Evolutionary conservation across 1,284 basidiomycete genomes (phyloP).

Genomic region (Trichosporon faecale): DNA sequence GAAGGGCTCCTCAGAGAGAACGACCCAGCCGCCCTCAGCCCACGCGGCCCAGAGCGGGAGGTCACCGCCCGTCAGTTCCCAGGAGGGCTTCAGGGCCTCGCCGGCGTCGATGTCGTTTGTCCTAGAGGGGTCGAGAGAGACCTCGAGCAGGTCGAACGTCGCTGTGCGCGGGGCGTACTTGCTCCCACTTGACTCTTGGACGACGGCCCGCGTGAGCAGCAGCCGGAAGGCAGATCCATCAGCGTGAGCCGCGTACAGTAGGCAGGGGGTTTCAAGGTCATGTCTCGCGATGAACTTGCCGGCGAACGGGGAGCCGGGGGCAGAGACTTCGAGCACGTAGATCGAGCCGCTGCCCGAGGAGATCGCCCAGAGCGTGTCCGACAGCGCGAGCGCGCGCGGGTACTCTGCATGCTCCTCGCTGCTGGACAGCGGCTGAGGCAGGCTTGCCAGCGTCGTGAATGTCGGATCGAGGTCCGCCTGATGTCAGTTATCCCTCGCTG

Average conservation of each 20-base stretch:
- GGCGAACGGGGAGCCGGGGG: constrained; percentile 31
- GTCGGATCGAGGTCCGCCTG: constrained; percentile 60
- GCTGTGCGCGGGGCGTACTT: constrained; percentile 26
- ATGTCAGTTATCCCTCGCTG: neutral
- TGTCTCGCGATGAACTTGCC: constrained; percentile 60
- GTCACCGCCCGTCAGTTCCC: constrained; percentile 67
- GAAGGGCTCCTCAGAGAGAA: constrained; percentile 36
- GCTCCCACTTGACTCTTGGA: constrained; percentile 9
- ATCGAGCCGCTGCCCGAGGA: constrained; percentile 71
- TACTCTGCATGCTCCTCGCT: constrained; percentile 63
- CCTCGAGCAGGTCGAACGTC: constrained; percentile 41
- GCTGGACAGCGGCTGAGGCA: constrained; percentile 55
- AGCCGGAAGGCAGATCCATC: constrained; percentile 25
- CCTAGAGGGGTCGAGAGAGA: constrained; percentile 27
- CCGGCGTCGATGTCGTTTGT: constrained; percentile 27
- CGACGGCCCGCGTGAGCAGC: constrained; percentile 32
- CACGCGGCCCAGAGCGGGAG: constrained; percentile 59
- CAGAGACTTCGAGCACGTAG: constrained; percentile 57
- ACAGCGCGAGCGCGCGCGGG: constrained; percentile 65
- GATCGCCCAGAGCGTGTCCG: constrained; percentile 58
- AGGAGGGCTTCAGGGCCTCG: constrained; percentile 55
- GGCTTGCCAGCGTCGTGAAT: constrained; percentile 61
- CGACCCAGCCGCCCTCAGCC: constrained; percentile 38
- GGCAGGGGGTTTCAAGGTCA: constrained; percentile 61
- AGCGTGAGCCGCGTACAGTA: constrained; percentile 31